Percentiles rank a stretch among this genome's conserved stretches.
phyloP scores from a whole-genome alignment of 2,329 filamentous ascomycete species.

The Fonsecaea pedrosoi region DNA sequence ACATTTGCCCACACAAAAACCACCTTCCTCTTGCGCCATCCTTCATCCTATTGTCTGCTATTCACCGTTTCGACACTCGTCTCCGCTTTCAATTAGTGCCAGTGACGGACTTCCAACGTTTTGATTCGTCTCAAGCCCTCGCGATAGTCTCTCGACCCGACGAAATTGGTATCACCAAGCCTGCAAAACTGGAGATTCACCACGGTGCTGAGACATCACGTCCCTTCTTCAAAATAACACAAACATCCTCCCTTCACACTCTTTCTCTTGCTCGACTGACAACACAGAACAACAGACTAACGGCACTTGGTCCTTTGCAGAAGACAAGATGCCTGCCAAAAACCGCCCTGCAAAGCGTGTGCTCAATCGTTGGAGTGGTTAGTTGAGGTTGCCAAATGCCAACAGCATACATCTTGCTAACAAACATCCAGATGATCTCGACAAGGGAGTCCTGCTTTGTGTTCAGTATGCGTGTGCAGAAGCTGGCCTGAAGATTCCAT shows the following conservation, averaged over 20 bases:
- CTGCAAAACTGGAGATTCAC: not conserved
- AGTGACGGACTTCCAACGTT: not conserved
- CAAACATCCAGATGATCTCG: slow-evolving; percentile 49
- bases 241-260: not conserved
- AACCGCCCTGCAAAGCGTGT: slow-evolving; percentile 45
- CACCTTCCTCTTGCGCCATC: not conserved
- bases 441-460: slow-evolving; percentile 51
- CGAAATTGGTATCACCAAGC: not conserved
- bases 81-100: not conserved
- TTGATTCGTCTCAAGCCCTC: not conserved
- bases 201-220: not conserved
- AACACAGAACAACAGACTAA: slow-evolving; percentile 5
- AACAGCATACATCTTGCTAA: not conserved
- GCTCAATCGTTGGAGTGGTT: slow-evolving; percentile 54
- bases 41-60: slow-evolving; percentile 1
- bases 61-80: not conserved
- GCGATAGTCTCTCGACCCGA: not conserved
- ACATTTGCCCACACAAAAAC: slow-evolving; percentile 1
- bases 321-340: slow-evolving; percentile 25
- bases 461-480: slow-evolving; percentile 52
- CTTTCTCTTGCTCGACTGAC: not conserved
- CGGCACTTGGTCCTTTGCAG: not conserved
- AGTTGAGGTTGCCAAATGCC: slow-evolving; percentile 25
- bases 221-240: not conserved
- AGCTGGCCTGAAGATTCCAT: slow-evolving; percentile 51